These are phyloP conservation scores for Hyparrhenia diplandra DNA, from an alignment of 176 grass and related monocot species.

Conservation along the genomic window DNA sequence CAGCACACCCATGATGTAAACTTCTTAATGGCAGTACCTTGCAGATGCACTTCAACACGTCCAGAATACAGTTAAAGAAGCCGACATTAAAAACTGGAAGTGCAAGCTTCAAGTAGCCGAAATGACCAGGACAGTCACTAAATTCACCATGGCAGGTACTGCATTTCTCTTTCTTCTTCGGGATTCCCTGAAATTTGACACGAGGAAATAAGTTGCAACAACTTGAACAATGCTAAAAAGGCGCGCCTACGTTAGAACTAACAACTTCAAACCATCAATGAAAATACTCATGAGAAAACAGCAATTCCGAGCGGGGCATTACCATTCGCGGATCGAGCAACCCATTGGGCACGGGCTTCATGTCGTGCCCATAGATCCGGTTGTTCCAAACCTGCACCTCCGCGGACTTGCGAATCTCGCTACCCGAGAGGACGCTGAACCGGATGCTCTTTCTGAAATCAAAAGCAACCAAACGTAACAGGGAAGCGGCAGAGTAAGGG, in stretches of 20 bases:
- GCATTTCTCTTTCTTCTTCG: conserved; percentile 57
- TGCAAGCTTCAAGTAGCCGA: conserved; percentile 80
- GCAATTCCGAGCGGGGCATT: conserved; percentile 6
- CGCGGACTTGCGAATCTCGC: conserved; percentile 54
- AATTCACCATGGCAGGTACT: conserved; percentile 76
- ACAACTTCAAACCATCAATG: too few relatives aligned
- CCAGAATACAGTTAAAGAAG: conserved; percentile 70
- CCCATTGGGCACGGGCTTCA: conserved; percentile 45
- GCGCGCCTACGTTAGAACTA: neutral
- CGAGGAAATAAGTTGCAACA: conserved; percentile 3
- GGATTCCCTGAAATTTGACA: conserved; percentile 56
- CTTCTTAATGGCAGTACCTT: conserved; percentile 51
- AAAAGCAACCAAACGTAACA: neutral
- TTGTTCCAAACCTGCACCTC: conserved; percentile 80
- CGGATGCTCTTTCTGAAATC: conserved; percentile 78
- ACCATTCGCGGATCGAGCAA: conserved; percentile 81
- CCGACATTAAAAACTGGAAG: conserved; percentile 95
- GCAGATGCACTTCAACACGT: conserved; percentile 94
- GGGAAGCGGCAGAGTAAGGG: neutral
- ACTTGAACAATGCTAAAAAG: neutral
- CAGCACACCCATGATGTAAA: neutral
- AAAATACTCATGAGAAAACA: neutral
- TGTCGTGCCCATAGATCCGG: conserved; percentile 40
- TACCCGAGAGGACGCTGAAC: conserved; percentile 68
- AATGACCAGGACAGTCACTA: conserved; percentile 76